Base-by-base conservation (phyloP, 495 filamentous ascomycete species). In the Aspergillus nidulans region DNA sequence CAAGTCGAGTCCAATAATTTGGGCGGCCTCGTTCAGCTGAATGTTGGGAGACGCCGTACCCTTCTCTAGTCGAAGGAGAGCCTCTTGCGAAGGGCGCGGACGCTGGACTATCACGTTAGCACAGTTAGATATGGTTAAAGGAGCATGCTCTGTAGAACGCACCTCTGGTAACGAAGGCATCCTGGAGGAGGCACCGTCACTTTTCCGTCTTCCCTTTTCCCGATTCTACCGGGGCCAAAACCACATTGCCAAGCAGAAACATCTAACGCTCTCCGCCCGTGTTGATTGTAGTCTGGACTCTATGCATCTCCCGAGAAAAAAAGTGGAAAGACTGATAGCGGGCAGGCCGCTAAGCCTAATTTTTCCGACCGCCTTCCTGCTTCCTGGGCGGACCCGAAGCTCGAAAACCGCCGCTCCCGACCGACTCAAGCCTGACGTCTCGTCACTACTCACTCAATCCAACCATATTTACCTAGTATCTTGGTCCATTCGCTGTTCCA, bases 21-120 rank as follows among this genome's bases (percentile, higher is more conserved):
- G 65, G 25, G 73, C 74, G 13, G 78, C 78, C 54, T 75, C 72
- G 46, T 68, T 68, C 19, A 81, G 60, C 53, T 76, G 74, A 16
- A 60, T 61, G 5, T 53, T 63, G 13, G 77, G 73, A 30, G 70
- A 63, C 21, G 64, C 75, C 32, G 67, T 71, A 57, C 75, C 74
- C 59, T 79, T 78, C 62, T 81, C 75, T 21, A 81, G 75, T 36
- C 65, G 69, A 57, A 81, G 68, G 30, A 81, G 69, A 61, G 75
- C 76, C 65, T 75, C 73, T 69, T 77, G 74, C 66, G 70, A 76
- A 44, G 73, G 66, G 59, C 67, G 65, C 60, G 69, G 63, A 63
- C 67, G 73, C 73, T 74, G 61, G 61, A 49, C 38, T 13, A 13
- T 26, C 25, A 49, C 18, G 16, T 40, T 43, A 55, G 28, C 21